These are phyloP conservation scores for Acacia acuminata DNA, from an alignment of 306 rosid species.

Conservation along the genomic window DNA sequence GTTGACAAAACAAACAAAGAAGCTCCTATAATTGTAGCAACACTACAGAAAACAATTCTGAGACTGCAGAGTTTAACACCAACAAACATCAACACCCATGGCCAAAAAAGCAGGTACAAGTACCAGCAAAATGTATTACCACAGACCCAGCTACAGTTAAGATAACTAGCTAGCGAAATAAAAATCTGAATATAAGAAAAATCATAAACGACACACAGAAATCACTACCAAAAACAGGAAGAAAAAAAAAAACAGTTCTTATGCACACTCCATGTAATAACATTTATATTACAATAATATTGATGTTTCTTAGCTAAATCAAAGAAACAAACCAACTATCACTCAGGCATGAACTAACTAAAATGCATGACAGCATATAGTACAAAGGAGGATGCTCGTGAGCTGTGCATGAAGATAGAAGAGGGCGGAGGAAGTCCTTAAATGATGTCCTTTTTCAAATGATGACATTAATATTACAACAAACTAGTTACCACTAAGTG, in stretches of 20 bases:
- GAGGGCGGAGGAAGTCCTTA: background rate
- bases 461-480: background rate
- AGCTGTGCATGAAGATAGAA: slow-evolving; percentile 1
- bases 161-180: background rate
- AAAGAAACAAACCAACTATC: background rate
- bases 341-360: background rate
- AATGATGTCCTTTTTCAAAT: background rate
- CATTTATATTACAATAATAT: background rate
- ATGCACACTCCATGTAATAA: background rate
- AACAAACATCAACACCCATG: background rate
- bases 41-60: background rate
- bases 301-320: background rate
- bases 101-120: background rate
- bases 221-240: background rate
- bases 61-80: background rate
- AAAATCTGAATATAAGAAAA: background rate
- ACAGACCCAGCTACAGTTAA: background rate
- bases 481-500: background rate
- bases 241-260: background rate
- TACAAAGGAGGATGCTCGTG: background rate
- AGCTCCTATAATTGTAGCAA: background rate
- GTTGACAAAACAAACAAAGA: background rate
- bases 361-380: background rate
- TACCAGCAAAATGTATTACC: background rate
- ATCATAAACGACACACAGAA: background rate